Percentiles rank a stretch among this genome's conserved stretches.
Conservation (phyloP, 257 asterid species). For the Solanum corneliomulleri region DNA sequence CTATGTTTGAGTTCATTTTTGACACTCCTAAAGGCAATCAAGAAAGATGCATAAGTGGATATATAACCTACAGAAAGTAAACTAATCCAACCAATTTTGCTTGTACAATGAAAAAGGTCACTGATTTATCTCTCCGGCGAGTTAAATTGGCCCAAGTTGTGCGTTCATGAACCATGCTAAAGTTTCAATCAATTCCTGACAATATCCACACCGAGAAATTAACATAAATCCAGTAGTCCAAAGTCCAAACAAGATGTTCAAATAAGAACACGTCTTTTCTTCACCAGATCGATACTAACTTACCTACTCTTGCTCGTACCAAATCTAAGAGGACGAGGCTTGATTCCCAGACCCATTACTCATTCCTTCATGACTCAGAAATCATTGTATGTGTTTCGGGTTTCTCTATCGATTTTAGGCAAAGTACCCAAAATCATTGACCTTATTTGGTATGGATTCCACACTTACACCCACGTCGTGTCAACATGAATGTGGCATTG, state of each 20-base stretch:
- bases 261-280: not conserved
- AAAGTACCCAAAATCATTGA: not conserved
- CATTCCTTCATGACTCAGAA: not conserved
- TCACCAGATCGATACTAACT: not conserved
- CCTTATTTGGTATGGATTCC: not conserved
- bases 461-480: not conserved
- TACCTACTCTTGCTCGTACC: not conserved
- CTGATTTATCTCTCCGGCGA: constrained; percentile 1
- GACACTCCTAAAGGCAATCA: not conserved
- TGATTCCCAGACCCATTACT: not conserved
- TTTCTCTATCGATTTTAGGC: not conserved
- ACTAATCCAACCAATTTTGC: not conserved
- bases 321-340: not conserved
- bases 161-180: not conserved
- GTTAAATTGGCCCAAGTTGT: not conserved
- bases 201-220: not conserved
- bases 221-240: not conserved
- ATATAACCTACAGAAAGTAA: not conserved
- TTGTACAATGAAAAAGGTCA: constrained; percentile 1
- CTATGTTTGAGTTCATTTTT: no score
- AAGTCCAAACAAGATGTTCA: not conserved
- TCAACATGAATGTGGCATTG: not conserved
- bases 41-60: not conserved
- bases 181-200: not conserved
- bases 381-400: not conserved